A percentile compares a stretch with the other conserved stretches of the same genome.
Conservation (phyloP, 306 rosid species). For the Morella rubra region DNA sequence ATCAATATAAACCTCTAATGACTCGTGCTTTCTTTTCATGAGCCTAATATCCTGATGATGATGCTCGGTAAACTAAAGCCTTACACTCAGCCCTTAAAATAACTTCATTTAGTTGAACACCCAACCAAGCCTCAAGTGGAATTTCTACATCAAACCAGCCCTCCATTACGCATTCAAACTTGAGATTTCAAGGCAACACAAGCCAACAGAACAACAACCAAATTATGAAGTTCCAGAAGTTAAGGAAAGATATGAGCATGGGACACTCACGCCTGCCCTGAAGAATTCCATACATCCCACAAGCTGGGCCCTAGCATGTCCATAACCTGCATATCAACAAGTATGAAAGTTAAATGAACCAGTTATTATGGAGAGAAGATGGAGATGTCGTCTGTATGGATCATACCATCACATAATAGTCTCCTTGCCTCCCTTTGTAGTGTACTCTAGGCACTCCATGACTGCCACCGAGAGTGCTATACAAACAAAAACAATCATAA, state of each 20-base stretch:
- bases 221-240: constrained; percentile 1
- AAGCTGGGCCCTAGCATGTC: constrained; percentile 98
- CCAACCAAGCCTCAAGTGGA: neutral
- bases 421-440: constrained; percentile 85
- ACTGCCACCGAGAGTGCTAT: constrained; percentile 93
- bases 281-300: constrained; percentile 99
- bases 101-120: neutral
- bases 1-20: constrained; percentile 7
- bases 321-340: constrained; percentile 70
- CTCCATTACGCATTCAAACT: neutral
- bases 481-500: constrained; percentile 21
- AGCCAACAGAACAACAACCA: no score
- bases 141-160: neutral
- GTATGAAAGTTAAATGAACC: constrained; percentile 8
- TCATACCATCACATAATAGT: constrained; percentile 86
- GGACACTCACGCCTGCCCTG: constrained; percentile 85
- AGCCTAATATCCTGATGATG: neutral
- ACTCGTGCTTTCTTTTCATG: neutral
- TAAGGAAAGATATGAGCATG: constrained; percentile 5
- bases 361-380: constrained; percentile 4
- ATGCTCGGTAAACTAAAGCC: neutral
- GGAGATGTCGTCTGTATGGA: constrained; percentile 16
- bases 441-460: constrained; percentile 96
- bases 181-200: constrained; percentile 9
- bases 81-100: neutral